Evolutionary conservation across 2,329 filamentous ascomycete genomes (phyloP).

Genomic region (Trichoderma polysporum): DNA sequence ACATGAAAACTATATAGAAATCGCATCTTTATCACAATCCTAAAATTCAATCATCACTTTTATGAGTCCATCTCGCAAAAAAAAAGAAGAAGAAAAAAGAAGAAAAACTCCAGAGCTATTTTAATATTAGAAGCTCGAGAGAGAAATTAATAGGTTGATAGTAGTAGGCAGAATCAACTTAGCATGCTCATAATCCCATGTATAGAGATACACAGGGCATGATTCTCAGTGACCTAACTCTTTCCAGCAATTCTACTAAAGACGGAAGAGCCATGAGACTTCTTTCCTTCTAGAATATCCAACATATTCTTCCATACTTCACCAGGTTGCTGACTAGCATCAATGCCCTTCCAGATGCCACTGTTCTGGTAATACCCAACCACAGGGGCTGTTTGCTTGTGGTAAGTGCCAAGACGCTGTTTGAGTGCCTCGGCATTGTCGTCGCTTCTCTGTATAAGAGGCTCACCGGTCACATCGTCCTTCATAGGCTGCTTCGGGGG

Average conservation of each 20-base stretch:
- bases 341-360: conserved; percentile 93
- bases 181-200: not conserved
- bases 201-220: not conserved
- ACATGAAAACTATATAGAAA: not conserved
- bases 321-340: conserved; percentile 93
- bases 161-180: not conserved
- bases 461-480: conserved; percentile 95
- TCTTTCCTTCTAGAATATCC: conserved; percentile 70
- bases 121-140: conserved; percentile 1
- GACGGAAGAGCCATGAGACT: conserved; percentile 39
- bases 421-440: conserved; percentile 95
- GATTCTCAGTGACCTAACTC: conserved; percentile 27
- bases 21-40: not conserved
- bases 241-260: conserved; percentile 38
- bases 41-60: not conserved
- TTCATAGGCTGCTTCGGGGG: conserved; percentile 92
- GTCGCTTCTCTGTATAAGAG: conserved; percentile 91
- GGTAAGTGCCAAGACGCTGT: conserved; percentile 92
- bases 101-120: not conserved
- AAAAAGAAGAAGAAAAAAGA: not conserved
- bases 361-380: conserved; percentile 96
- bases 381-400: conserved; percentile 88
- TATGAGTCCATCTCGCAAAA: not conserved
- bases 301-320: conserved; percentile 94
- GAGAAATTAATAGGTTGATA: conserved; percentile 9